These are phyloP conservation scores for Fusarium sterilihyphosum DNA, from an alignment of 2,329 filamentous ascomycete species.

Conservation along the genomic window DNA sequence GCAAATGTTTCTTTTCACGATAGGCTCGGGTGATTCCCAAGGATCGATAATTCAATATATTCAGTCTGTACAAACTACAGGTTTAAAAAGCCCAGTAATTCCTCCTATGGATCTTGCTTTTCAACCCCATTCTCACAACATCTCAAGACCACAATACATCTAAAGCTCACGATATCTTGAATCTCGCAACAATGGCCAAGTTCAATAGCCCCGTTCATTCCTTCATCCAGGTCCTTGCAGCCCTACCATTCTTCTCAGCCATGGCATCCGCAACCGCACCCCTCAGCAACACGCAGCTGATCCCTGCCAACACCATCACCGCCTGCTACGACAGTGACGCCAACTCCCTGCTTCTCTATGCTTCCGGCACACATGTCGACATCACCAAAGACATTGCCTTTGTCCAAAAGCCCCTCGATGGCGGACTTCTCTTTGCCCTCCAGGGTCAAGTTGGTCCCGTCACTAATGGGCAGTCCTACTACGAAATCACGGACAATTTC, in stretches of 20 bases:
- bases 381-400: background rate
- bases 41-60: rapidly evolving
- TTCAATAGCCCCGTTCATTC: background rate
- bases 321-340: background rate
- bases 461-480: background rate
- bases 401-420: background rate
- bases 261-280: background rate
- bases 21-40: background rate
- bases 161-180: background rate
- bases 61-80: background rate
- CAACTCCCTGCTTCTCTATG: background rate
- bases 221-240: background rate
- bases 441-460: background rate
- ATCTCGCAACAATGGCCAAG: background rate
- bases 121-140: background rate
- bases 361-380: background rate
- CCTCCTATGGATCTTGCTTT: rapidly evolving
- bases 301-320: background rate
- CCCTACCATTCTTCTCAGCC: background rate
- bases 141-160: background rate
- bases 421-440: background rate
- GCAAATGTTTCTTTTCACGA: background rate
- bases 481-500: background rate
- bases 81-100: background rate
- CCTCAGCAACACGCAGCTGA: background rate